Percentiles rank a stretch among this genome's conserved stretches.
phyloP scores from a whole-genome alignment of 106 monocot species.

The Dendrobium huoshanense region DNA sequence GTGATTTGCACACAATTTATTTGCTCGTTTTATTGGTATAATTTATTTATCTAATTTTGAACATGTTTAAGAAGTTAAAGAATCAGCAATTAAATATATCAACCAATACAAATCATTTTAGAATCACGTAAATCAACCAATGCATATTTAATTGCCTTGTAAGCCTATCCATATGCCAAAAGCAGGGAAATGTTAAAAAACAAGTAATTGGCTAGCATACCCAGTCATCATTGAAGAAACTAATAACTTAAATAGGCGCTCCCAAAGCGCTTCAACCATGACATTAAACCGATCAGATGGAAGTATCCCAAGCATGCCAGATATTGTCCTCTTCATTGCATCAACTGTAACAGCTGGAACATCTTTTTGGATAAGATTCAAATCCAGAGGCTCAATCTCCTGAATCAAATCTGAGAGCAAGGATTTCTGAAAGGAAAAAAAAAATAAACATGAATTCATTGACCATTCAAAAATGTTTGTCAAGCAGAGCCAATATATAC shows the following conservation, averaged over 20 bases:
- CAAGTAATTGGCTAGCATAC: slow-evolving; percentile 32
- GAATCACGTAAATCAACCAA: background rate
- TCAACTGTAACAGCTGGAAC: slow-evolving; percentile 79
- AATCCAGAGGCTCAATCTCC: slow-evolving; percentile 94
- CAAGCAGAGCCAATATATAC: slow-evolving; percentile 1
- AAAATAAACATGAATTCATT: slow-evolving; percentile 3
- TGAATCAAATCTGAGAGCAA: slow-evolving; percentile 81
- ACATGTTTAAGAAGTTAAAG: too few species aligned
- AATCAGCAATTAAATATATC: too few species aligned
- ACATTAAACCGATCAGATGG: slow-evolving; percentile 91
- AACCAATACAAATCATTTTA: too few species aligned
- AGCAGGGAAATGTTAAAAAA: background rate
- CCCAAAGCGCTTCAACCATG: slow-evolving; percentile 80
- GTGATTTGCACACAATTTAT: too few species aligned
- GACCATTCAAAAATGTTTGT: background rate
- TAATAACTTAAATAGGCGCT: slow-evolving; percentile 73
- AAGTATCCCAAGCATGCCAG: slow-evolving; percentile 88
- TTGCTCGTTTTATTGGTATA: too few species aligned
- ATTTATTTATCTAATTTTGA: too few species aligned
- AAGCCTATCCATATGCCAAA: background rate
- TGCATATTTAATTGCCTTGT: background rate
- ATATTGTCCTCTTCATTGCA: slow-evolving; percentile 96
- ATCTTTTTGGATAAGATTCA: slow-evolving; percentile 80
- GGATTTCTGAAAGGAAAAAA: slow-evolving; percentile 36
- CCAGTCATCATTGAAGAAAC: slow-evolving; percentile 94